Evolutionary conservation across 129 eudicot genomes (phyloP).

Genomic region (Deinandra increscens): DNA sequence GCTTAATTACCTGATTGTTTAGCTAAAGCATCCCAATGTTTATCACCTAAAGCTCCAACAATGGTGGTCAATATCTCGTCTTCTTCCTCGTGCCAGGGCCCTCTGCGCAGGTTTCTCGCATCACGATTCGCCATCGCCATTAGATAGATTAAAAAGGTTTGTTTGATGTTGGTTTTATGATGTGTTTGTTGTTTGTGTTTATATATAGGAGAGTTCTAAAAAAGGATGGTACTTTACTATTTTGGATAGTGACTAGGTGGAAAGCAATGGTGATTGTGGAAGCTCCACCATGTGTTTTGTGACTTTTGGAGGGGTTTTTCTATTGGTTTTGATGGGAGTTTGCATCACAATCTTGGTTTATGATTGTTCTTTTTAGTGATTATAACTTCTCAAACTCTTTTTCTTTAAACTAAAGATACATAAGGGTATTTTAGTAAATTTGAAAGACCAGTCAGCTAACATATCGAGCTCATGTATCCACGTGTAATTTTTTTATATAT

Average conservation of each 20-base stretch:
- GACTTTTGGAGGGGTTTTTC: slow-evolving; percentile 24
- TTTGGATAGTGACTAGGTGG: slow-evolving; percentile 46
- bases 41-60: slow-evolving; percentile 59
- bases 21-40: slow-evolving; percentile 84
- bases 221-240: slow-evolving; percentile 19
- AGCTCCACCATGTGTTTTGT: slow-evolving; percentile 45
- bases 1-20: slow-evolving; percentile 65
- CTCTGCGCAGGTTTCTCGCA: slow-evolving; percentile 53
- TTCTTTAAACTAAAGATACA: slow-evolving; percentile 15
- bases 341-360: slow-evolving; percentile 44
- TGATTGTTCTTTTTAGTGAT: slow-evolving; percentile 32
- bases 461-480: background rate
- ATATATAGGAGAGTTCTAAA: slow-evolving; percentile 35
- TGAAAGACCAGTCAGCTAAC: background rate
- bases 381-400: slow-evolving; percentile 10
- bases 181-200: slow-evolving; percentile 20
- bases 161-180: slow-evolving; percentile 12
- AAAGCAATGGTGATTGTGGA: slow-evolving; percentile 51
- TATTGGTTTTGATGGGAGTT: slow-evolving; percentile 44
- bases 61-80: slow-evolving; percentile 45
- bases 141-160: background rate
- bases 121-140: slow-evolving; percentile 27
- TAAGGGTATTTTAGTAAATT: background rate
- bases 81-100: slow-evolving; percentile 82
- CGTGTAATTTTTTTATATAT: background rate